Evolutionary conservation across 257 asterid species (phyloP).

Genomic region (Nicotiana sylvestris): DNA sequence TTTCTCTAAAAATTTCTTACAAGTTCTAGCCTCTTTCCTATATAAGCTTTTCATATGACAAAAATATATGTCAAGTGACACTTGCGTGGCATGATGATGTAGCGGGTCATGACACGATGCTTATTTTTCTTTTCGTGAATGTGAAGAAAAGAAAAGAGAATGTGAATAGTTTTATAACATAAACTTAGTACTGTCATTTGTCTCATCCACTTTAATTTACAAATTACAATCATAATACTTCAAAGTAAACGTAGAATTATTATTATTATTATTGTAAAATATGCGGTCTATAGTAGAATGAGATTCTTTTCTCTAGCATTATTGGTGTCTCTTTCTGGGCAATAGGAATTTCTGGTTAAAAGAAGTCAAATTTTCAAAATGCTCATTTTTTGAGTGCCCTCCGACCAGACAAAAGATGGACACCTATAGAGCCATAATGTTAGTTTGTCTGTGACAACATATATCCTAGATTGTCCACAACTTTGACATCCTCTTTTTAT

Average conservation of each 20-base stretch:
- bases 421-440: background rate
- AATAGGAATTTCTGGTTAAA: background rate
- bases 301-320: background rate
- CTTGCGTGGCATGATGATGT: too few relatives aligned
- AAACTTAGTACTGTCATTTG: background rate
- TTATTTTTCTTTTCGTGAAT: background rate
- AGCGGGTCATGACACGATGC: too few relatives aligned
- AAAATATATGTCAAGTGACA: too few relatives aligned
- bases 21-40: too few relatives aligned
- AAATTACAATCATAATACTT: background rate
- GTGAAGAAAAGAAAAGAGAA: background rate
- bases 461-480: background rate
- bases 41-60: too few relatives aligned
- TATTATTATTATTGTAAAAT: background rate
- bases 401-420: background rate
- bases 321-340: background rate
- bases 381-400: background rate
- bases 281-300: background rate
- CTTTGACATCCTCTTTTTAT: background rate
- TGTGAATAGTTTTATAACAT: background rate
- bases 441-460: constrained; percentile 3
- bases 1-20: too few relatives aligned
- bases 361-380: background rate
- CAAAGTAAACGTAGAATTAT: too few relatives aligned
- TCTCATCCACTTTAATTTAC: background rate